Evolutionary conservation across 495 filamentous ascomycete genomes (phyloP), one percentile per base, ranked within the genome.

Genomic region (Penicillium verhagenii): DNA sequence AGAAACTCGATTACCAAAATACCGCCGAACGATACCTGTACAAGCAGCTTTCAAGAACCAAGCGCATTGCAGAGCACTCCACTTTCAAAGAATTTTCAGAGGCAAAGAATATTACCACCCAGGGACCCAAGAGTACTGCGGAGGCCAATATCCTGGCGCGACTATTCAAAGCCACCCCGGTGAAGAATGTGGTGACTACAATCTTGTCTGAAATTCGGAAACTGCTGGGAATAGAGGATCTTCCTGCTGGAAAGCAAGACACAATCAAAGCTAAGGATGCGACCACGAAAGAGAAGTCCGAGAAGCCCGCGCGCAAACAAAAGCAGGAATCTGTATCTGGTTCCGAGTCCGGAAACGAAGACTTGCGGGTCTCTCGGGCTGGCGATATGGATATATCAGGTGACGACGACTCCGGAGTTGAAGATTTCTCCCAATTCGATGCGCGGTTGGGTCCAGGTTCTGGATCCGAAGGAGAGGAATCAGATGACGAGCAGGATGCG

Each of bases 121-220:
- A 76, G 29, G 72, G 68, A 13, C 70, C 76, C 3, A 67, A 75
- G 48, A 80, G 82, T 47, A 69, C 83, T 1, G 80, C 75, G 5
- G 75, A 73, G 42, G 74, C 79, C 26, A 96, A 96, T 75, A 91
- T 97, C 10, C 82, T 81, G 33, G 92, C 89, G 54, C 81, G 88
- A 55, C 70, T 98, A 47, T 96, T 81, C 66, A 93, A 90, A 59
- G 85, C 86, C 20, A 85, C 80, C 21, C 81, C 84, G 2, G 89
- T 94, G 13, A 86, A 87, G 73, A 82, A 85, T 55, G 83, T 81
- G 8, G 72, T 92, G 51, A 77, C 76, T 24, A 76, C 79, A 50
- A 77, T 86, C 0, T 67, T 96, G 57, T 76, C 72, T 25, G 83
- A 76, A 28, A 78, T 96, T 37, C 82, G 83, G 58, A 72, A 68